These are phyloP conservation scores for Stentor roeselii DNA, from an alignment of 73 alveolate species.

Conservation along the genomic window DNA sequence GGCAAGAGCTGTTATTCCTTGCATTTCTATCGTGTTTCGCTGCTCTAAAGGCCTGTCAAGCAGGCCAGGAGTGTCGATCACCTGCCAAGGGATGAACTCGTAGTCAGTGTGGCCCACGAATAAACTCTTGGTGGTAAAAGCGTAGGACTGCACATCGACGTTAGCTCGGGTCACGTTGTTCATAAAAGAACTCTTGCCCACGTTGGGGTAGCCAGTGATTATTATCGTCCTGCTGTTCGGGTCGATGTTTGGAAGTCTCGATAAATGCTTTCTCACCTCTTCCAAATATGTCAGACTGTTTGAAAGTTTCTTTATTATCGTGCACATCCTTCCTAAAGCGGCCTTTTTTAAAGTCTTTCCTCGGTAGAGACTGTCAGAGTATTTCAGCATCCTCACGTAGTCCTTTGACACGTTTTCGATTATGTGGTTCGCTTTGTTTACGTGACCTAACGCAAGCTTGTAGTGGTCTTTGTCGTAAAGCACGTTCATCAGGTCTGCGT, in stretches of 20 bases:
- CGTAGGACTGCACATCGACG: constrained; percentile 95
- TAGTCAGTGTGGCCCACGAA: constrained; percentile 99
- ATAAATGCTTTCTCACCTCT: constrained; percentile 99
- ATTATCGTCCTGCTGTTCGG: constrained; percentile 94
- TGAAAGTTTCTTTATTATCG: constrained; percentile 95
- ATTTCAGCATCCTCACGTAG: constrained; percentile 96
- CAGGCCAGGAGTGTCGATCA: constrained; percentile 99
- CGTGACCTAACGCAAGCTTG: constrained; percentile 99
- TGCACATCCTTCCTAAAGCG: constrained; percentile 94
- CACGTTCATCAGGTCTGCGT: constrained; percentile 98
- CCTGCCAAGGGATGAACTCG: constrained; percentile 98
- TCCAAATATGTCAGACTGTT: constrained; percentile 96
- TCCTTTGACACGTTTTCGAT: constrained; percentile 96
- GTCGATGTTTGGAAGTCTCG: constrained; percentile 98
- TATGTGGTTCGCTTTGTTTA: constrained; percentile 70
- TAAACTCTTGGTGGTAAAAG: constrained; percentile 98
- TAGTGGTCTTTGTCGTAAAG: constrained; percentile 99
- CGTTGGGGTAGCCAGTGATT: constrained; percentile 99
- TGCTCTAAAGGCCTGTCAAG: constrained; percentile 97
- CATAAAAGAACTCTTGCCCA: constrained; percentile 99
- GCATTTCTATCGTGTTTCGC: constrained; percentile 99
- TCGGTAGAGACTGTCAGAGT: constrained; percentile 98
- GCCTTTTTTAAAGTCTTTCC: constrained; percentile 99
- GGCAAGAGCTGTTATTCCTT: constrained; percentile 99
- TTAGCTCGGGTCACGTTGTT: constrained; percentile 93